Evolutionary conservation across 1,284 basidiomycete species (phyloP).

Genomic region (Sanghuangporus baumii): DNA sequence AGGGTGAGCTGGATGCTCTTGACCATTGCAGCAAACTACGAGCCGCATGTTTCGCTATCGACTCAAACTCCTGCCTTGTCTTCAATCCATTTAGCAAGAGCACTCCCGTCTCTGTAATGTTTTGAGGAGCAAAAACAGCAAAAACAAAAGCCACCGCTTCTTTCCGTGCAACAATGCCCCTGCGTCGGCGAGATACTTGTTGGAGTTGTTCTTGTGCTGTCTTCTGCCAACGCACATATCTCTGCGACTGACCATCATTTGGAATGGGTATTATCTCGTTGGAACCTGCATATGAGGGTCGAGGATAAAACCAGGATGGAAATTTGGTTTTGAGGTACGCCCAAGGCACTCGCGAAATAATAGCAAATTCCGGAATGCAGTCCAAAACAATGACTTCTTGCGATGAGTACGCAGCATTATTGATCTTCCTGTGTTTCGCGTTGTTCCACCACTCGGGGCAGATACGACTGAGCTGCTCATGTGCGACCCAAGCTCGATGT

Average conservation of each 20-base stretch:
- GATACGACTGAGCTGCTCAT: neutral
- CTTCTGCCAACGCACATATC: neutral
- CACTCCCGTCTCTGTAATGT: neutral
- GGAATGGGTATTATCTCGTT: neutral
- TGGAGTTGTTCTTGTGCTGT: neutral
- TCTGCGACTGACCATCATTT: neutral
- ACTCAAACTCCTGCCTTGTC: neutral
- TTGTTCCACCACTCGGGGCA: neutral
- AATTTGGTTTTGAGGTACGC: neutral
- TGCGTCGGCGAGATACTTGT: neutral
- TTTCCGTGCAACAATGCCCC: neutral
- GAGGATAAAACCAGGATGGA: neutral
- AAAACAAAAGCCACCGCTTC: neutral
- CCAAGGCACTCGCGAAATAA: neutral
- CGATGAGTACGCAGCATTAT: neutral
- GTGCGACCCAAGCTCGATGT: neutral
- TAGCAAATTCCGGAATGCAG: neutral
- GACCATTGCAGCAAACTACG: neutral
- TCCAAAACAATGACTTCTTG: neutral
- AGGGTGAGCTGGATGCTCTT: neutral
- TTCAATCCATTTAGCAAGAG: neutral
- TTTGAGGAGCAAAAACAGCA: neutral
- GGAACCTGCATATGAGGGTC: neutral
- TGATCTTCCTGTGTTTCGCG: neutral
- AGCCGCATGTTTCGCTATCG: neutral